Base-by-base conservation (phyloP, 2,329 filamentous ascomycete species). In the Kalaharituber pfeilii region DNA sequence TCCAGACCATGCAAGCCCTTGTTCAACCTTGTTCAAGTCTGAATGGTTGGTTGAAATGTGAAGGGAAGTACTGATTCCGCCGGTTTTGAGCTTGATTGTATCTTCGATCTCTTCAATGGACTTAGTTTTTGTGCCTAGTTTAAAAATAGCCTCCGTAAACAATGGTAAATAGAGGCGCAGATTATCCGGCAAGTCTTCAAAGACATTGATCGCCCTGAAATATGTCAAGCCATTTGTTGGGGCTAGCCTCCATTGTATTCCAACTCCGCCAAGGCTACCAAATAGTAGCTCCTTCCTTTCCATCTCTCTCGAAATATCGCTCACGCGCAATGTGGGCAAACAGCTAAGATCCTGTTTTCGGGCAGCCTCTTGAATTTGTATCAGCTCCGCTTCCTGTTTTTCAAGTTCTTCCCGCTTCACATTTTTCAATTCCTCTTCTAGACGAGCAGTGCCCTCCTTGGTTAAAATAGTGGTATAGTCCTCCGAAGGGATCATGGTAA, bases 201-300 rank as follows among this genome's bases (percentile, higher is more conserved):
- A 73, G 0, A 78, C 75, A 66, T 93, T 87, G 67, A 96, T 78
- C 2, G 86, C 87, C 56, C 88, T 82, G 72, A 98, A 94, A 67
- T 98, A 98, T 1, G 89, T 96, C 56, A 98, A 71, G 0, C 91
- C 91, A 63, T 98, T 98, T 0, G 91, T 98, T 1, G 86, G 84
- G 6, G 88, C 86, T 67, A 94, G 86, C 51, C 83, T 81, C 87
- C 88, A 95, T 63, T 95, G 85, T 3, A 91, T 78, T 45, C 82
- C 79, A 39, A 82, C 76, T 33, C 76, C 75, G 42, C 78, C 75
- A 8, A 83, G 67, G 9, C 72, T 70, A 13, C 55, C 58, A 36
- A 71, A 73, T 20, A 74, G 71, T 24, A 80, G 66, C n/a, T 83
- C 78, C 59, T 89, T 84, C 53, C 77, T 76, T 63, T 88, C 83